phyloP scores from a whole-genome alignment of 164 flowering plant species.

The Annona squamosa region DNA sequence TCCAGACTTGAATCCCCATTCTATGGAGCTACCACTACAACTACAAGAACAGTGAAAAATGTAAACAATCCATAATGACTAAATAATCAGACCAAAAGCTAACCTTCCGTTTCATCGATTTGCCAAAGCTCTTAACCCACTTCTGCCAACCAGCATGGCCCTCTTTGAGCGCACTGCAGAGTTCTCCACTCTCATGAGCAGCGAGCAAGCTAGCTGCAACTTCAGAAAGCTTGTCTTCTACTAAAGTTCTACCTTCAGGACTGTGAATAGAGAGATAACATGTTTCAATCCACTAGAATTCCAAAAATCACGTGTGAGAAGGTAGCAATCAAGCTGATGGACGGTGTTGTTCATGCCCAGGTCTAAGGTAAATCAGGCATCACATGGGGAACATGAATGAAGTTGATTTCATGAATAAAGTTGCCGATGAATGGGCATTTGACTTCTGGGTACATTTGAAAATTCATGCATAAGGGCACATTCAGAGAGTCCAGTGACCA shows the following conservation, averaged over 20 bases:
- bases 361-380: not conserved
- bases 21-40: not conserved
- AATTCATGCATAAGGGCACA: not conserved
- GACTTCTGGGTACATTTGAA: too few species aligned
- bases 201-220: conserved; percentile 60
- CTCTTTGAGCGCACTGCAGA: conserved; percentile 62
- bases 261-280: conserved; percentile 30
- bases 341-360: not conserved
- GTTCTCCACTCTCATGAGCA: conserved; percentile 83
- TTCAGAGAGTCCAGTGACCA: not conserved
- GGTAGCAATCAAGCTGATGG: not conserved
- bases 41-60: not conserved
- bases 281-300: not conserved
- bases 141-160: conserved; percentile 83
- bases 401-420: not conserved
- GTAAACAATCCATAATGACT: not conserved
- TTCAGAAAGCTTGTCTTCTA: conserved; percentile 77
- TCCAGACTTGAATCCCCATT: not conserved
- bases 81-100: not conserved
- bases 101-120: conserved; percentile 85
- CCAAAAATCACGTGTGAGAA: not conserved
- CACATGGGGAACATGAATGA: not conserved
- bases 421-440: not conserved
- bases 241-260: conserved; percentile 59
- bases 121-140: conserved; percentile 91